Evolutionary conservation across 176 grass and related monocot species (phyloP), one percentile per base, ranked within the genome.

Genomic region (Oryza rufipogon): DNA sequence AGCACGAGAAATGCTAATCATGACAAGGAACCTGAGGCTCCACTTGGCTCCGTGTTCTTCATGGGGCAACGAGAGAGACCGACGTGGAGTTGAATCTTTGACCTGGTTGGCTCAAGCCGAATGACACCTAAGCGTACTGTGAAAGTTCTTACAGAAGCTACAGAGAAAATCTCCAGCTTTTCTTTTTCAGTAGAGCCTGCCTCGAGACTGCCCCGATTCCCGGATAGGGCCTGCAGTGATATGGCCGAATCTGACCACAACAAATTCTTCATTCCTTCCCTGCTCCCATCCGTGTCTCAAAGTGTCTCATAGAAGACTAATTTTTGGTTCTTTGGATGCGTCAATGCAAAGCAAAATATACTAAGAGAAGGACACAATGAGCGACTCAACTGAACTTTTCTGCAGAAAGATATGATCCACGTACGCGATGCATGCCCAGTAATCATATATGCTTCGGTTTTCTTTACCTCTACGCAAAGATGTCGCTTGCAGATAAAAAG

Each of bases 401-500:
- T 32, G 46, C 22, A 61, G 34, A 76, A 84, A 84, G 67, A 17
- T 32, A 58, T 58, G 17, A 63, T 23, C 20, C 58, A 63, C 58
- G 54, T 63, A 63, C 58, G 33, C 0, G 47, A 44, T 30, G 32
- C 64, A 20, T 28, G 56, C 42, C 68, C 36, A 34, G 48, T 79
- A 84, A 88, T 88, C 75, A 88, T 84, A 25, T 17, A 58, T 58
- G 58, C 58, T 47, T 84, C 49, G n/a, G 25, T 80, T 85, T 89
- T 58, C 82, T 71, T 85, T 71, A 22, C 70, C 65, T 66, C 51
- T 44, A 89, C 82, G 78, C 77, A 81, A 89, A 46, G 86, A 66
- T 71, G 51, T 81, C 11, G 49, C 41, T 81, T 22, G 68, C 84
- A 68, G 69, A 74, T 45, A 68, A 79, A 85, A 80, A 86, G 66